These are phyloP conservation scores for Uromyces viciae-fabae DNA, from an alignment of 1,284 basidiomycete species.

Conservation along the genomic window DNA sequence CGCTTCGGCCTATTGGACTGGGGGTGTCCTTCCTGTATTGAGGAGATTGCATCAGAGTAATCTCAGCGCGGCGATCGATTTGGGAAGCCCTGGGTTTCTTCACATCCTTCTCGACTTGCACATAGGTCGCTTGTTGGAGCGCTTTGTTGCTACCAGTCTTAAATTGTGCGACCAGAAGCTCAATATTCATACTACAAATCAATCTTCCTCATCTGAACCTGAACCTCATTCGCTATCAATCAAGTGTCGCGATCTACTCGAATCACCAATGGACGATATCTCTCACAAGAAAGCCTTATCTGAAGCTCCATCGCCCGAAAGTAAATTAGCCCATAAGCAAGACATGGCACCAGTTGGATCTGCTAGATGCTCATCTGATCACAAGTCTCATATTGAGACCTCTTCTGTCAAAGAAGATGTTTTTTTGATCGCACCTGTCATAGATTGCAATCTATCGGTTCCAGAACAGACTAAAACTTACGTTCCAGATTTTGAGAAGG, in stretches of 20 bases:
- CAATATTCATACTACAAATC: not conserved
- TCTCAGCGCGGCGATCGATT: slow-evolving; percentile 34
- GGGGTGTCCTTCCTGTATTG: slow-evolving; percentile 35
- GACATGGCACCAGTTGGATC: not conserved
- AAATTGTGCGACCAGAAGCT: slow-evolving; percentile 9
- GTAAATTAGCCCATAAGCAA: not conserved
- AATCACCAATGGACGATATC: not conserved
- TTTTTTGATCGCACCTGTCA: not conserved
- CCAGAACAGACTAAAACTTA: not conserved
- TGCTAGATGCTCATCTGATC: not conserved
- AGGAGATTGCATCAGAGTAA: slow-evolving; percentile 38
- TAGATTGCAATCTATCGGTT: not conserved
- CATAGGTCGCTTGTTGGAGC: slow-evolving; percentile 17
- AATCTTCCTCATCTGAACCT: not conserved
- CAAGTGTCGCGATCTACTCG: not conserved
- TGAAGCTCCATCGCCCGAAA: not conserved
- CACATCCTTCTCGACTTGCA: slow-evolving; percentile 24
- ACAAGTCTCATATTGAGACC: not conserved
- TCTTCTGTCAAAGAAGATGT: slow-evolving; percentile 1
- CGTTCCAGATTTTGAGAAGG: slow-evolving; percentile 8
- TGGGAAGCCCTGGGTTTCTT: slow-evolving; percentile 39
- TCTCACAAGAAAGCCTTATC: not conserved
- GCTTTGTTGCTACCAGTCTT: slow-evolving; percentile 20
- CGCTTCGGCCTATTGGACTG: slow-evolving; percentile 28
- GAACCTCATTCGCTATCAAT: not conserved